Percentiles rank a stretch among this genome's conserved stretches.
Conservation (phyloP, 2,329 filamentous ascomycete genomes). For the Tympanopsis confertula region DNA sequence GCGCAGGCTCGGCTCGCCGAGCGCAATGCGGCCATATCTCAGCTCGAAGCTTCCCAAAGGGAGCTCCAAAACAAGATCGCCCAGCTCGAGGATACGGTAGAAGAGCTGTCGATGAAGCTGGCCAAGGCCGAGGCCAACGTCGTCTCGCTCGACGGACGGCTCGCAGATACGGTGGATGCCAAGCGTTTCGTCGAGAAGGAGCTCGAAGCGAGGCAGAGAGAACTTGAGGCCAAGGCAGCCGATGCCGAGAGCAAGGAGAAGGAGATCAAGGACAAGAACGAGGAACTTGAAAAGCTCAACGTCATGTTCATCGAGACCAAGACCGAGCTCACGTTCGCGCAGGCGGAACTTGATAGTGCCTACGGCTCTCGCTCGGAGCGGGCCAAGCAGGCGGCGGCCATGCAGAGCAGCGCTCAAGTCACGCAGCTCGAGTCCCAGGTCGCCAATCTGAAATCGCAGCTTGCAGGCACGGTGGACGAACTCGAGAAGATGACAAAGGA, state of each 20-base stretch:
- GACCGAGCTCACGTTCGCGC: not conserved
- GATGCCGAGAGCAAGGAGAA: not conserved
- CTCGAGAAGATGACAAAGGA: constrained; percentile 41
- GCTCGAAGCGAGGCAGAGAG: not conserved
- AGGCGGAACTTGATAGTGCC: not conserved
- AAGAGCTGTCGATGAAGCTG: not conserved
- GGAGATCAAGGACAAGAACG: not conserved
- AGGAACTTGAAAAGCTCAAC: not conserved
- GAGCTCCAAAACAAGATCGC: not conserved
- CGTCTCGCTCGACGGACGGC: not conserved
- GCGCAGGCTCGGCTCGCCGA: not conserved
- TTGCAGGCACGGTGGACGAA: constrained; percentile 36
- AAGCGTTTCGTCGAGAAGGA: not conserved
- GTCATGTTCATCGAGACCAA: not conserved
- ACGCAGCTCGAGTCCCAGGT: constrained; percentile 33
- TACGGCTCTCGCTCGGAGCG: constrained; percentile 21
- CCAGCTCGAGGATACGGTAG: not conserved
- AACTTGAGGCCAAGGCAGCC: not conserved
- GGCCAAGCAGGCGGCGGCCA: constrained; percentile 42
- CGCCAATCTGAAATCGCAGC: constrained; percentile 35
- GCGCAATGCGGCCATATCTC: not conserved
- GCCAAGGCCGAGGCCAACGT: not conserved
- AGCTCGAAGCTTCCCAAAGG: not conserved
- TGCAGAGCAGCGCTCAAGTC: constrained; percentile 35
- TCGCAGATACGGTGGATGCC: not conserved